Conservation (phyloP, 2,329 filamentous ascomycete species). For the Akanthomyces lecanii region DNA sequence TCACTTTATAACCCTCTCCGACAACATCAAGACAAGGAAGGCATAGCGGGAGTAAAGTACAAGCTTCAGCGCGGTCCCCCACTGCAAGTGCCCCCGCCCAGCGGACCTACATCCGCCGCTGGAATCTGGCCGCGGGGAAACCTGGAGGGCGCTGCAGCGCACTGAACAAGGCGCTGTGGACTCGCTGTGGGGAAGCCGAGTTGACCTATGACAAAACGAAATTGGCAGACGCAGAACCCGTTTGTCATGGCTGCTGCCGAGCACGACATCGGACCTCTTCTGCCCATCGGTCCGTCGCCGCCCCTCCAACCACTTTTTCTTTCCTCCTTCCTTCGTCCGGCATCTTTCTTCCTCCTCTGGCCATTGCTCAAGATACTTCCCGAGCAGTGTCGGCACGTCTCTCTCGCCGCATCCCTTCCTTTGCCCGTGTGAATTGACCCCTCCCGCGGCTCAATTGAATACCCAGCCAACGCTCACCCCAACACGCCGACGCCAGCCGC, state of each 20-base stretch:
- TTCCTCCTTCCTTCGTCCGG: not conserved
- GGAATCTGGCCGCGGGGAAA: not conserved
- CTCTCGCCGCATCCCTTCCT: no score
- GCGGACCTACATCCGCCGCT: no score
- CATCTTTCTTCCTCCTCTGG: not conserved
- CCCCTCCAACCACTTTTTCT: slow-evolving; percentile 2
- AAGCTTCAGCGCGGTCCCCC: no score
- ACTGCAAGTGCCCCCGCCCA: no score
- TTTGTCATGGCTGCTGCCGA: slow-evolving; percentile 15
- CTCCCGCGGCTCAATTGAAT: not conserved
- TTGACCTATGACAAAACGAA: not conserved
- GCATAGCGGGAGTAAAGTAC: no score
- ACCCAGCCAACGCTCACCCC: no score
- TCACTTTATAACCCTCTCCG: no score
- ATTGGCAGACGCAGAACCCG: slow-evolving; percentile 16
- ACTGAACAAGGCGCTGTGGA: not conserved
- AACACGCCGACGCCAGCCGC: not conserved
- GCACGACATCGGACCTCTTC: slow-evolving; percentile 24
- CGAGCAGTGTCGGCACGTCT: no score
- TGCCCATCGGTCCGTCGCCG: slow-evolving; percentile 20
- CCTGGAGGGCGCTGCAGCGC: not conserved
- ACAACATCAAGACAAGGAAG: no score
- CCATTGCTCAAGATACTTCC: no score
- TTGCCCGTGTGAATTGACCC: not conserved
- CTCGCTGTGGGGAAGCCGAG: not conserved